Evolutionary conservation across 2,329 filamentous ascomycete species (phyloP), one percentile per base, ranked within the genome.

Genomic region (Exophiala lecanii-corni): DNA sequence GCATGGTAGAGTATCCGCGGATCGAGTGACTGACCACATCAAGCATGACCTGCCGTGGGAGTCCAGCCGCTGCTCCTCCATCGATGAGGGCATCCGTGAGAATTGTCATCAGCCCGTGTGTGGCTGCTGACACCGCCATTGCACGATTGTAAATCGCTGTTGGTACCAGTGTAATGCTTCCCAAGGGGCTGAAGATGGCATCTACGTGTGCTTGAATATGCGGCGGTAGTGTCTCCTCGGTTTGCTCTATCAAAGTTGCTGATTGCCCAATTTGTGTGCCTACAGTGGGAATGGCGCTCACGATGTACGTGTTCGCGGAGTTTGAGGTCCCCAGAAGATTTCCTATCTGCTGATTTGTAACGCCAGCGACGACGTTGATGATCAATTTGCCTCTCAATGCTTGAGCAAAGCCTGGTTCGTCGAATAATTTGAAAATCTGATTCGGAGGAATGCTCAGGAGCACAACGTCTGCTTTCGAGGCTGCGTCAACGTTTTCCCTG

Each of bases 291-390:
- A 26, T 26, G 7, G 23, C 23, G 23, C 23, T 26, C 12, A 26
- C 23, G 23, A 26, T 26, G 23, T 26, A 12, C 12, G 23, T 26
- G 7, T 12, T 12, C 12, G 6, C 7, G 12, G 23, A 26, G 7
- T 26, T 26, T 26, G 23, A 26, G 23, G 6, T 12, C 6, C 23
- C 23, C 23, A 26, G 7, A 26, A 7, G 23, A 26, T 6, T 12
- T 12, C 12, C 23, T 7, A 54, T 32, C 62, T 26, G 23, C 23
- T 6, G 12, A 12, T 12, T 6, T 7, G 23, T 26, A 12, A 74
- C 39, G 1, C 73, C 73, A 2, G 73, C 73, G 1, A 65, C 68
- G 1, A 76, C 66, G 50, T 72, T 76, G 55, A 75, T 71, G 9
- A 76, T 44, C 1, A 75, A 60, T 49, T 75, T 76, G 3, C 59